Conservation (phyloP, 345 rosid species). For the Gossypium raimondii region DNA sequence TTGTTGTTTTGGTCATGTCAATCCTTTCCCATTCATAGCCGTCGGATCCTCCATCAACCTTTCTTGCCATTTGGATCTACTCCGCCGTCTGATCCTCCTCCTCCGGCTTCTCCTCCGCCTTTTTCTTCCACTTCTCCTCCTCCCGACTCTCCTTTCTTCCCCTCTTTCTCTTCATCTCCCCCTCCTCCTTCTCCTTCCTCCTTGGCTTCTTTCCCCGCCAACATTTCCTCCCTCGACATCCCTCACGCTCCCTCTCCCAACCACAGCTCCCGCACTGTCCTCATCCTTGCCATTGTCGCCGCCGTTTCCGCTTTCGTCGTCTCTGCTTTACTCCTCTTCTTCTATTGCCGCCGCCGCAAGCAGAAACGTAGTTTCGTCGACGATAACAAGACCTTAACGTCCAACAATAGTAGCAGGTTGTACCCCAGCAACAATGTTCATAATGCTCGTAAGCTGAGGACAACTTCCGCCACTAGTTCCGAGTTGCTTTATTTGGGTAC, state of each 20-base stretch:
- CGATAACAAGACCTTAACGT: conserved; percentile 42
- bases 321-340: conserved; percentile 28
- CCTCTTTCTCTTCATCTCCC: conserved; percentile 60
- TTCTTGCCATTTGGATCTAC: conserved; percentile 45
- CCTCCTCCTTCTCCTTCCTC: conserved; percentile 70
- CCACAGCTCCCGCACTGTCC: conserved; percentile 39
- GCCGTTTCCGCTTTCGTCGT: conserved; percentile 42
- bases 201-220: conserved; percentile 87
- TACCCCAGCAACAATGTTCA: conserved; percentile 22
- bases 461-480: conserved; percentile 49
- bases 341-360: conserved; percentile 47
- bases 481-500: conserved; percentile 90
- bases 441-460: conserved; percentile 35
- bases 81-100: conserved; percentile 45
- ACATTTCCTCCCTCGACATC: conserved; percentile 78
- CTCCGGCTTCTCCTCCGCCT: conserved; percentile 30
- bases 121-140: conserved; percentile 50
- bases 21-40: conserved; percentile 27
- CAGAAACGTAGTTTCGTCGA: conserved; percentile 23
- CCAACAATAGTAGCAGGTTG: conserved; percentile 34
- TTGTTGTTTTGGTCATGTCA: conserved; percentile 21
- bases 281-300: conserved; percentile 48
- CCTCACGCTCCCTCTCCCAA: conserved; percentile 54
- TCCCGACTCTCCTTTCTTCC: conserved; percentile 63
- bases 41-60: conserved; percentile 79